Evolutionary conservation across 176 grass and related monocot species (phyloP), one percentile per base, ranked within the genome.

Genomic region (Hyparrhenia diplandra): DNA sequence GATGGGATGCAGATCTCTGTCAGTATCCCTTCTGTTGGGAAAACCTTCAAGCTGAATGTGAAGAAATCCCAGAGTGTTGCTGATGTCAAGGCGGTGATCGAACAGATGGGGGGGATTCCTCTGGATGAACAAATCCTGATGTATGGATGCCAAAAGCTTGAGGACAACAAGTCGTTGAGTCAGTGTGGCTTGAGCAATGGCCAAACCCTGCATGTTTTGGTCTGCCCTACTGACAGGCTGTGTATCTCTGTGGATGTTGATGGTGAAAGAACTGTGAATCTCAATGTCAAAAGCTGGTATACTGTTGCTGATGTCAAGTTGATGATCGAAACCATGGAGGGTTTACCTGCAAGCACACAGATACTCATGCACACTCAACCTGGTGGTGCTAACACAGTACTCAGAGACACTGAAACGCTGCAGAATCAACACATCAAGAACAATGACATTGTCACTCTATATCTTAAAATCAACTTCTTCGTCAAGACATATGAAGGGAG

Each of bases 271-370:
- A 66, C 13, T 58, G 4, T 74, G 13, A 55, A 21, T 58, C 69
- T 80, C 14, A 37, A 86, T 59, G 46, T 80, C 36, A 81, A 80
- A 27, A 4, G 2, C 61, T 86, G 84, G 84, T 75, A 80, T 13
- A 86, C 77, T 17, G 27, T 86, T 86, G 59, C 69, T 80, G 77
- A 80, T 67, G 27, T 80, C 69, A 86, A 86, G 69, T 17, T 80
- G 69, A 66, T 86, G 77, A 80, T 80, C 13, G 77, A 81, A 21
- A 67, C 13, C 6, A 34, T 16, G 60, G 69, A 67, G 27, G 84
- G 70, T 68, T 32, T 67, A 25, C 69, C 35, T 46, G 69, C 27
- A 14, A 58, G 36, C 28, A 68, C 43, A 36, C 77, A 81, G n/a
- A 5, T 59, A 36, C 77, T 86, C 0, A 16, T 32, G 31, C 31